Evolutionary conservation across 23 red algal species (phyloP).

Genomic region (Gracilariopsis chorda): DNA sequence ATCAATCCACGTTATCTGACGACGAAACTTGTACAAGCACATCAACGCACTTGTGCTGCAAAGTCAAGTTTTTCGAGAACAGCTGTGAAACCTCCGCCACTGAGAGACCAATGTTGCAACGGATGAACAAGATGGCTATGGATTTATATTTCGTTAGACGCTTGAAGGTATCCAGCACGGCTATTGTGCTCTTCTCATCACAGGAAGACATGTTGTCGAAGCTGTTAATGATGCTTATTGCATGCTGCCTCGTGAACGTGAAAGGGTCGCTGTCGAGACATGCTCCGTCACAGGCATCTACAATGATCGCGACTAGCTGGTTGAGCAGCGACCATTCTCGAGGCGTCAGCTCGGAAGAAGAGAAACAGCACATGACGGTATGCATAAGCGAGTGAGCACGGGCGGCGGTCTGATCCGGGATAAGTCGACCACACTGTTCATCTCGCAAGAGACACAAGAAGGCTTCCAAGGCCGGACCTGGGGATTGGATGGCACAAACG

Average conservation of each 20-base stretch:
- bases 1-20: background rate
- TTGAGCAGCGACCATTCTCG: background rate
- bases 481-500: background rate
- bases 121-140: background rate
- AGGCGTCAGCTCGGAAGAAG: background rate
- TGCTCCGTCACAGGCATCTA: background rate
- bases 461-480: background rate
- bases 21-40: background rate
- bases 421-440: background rate
- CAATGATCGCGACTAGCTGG: background rate
- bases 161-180: background rate
- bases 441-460: background rate
- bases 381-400: background rate
- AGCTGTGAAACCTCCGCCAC: background rate
- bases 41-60: background rate
- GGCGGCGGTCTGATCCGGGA: background rate
- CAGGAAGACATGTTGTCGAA: background rate
- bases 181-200: background rate
- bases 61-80: background rate
- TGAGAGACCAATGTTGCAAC: background rate
- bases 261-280: background rate
- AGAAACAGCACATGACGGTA: background rate
- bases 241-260: background rate
- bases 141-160: background rate
- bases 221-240: background rate